These are phyloP conservation scores for Phaeolepiota aurea DNA, from an alignment of 768 basidiomycete genomes.

Conservation along the genomic window DNA sequence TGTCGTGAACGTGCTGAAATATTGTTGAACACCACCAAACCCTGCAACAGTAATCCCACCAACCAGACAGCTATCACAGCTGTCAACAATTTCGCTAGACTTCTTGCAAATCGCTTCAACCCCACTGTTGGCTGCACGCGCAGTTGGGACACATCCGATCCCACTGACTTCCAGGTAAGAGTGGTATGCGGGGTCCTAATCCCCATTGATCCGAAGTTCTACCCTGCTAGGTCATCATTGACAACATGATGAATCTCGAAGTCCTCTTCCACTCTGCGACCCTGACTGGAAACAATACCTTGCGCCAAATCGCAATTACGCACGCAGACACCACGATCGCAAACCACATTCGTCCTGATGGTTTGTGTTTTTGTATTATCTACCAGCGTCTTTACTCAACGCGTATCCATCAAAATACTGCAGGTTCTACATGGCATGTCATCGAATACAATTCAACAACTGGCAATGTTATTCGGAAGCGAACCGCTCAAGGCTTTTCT, in stretches of 20 bases:
- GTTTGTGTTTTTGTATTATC: slow-evolving; percentile 25
- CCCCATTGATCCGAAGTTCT: too few relatives aligned
- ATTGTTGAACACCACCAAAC: neutral
- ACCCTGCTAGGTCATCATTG: slow-evolving; percentile 52
- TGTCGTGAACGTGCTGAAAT: slow-evolving; percentile 9
- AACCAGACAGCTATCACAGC: slow-evolving; percentile 49
- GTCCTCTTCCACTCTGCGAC: slow-evolving; percentile 48
- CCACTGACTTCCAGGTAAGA: slow-evolving; percentile 49
- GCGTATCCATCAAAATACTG: neutral
- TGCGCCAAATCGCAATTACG: slow-evolving; percentile 49
- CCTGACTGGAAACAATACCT: slow-evolving; percentile 52
- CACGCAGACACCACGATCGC: slow-evolving; percentile 62
- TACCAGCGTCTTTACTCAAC: neutral
- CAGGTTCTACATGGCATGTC: slow-evolving; percentile 51
- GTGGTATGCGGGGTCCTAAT: too few relatives aligned
- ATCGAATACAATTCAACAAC: slow-evolving; percentile 62
- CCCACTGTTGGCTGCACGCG: slow-evolving; percentile 57
- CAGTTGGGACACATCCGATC: slow-evolving; percentile 57
- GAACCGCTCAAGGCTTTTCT: slow-evolving; percentile 56
- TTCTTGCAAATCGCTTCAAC: slow-evolving; percentile 50
- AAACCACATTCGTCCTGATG: slow-evolving; percentile 60
- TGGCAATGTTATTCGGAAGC: slow-evolving; percentile 45
- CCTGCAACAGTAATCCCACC: slow-evolving; percentile 35
- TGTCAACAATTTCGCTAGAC: slow-evolving; percentile 47
- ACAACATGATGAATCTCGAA: slow-evolving; percentile 78